Conservation (phyloP, 257 asterid species). For the Craterostigma plantagineum region DNA sequence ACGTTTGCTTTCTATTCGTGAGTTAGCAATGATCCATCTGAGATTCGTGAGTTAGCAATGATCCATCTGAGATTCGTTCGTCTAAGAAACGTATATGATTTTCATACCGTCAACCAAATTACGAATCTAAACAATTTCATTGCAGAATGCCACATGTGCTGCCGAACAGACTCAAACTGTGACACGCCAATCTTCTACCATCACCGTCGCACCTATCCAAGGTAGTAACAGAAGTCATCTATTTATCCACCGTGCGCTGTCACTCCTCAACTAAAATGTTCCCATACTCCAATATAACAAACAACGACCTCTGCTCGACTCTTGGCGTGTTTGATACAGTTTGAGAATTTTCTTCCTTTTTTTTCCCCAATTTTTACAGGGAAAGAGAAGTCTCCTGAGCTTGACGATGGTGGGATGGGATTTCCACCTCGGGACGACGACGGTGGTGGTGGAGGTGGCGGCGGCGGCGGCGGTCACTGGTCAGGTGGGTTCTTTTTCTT, state of each 20-base stretch:
- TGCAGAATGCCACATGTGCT: conserved; percentile 51
- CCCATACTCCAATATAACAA: no score
- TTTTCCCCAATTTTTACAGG: neutral
- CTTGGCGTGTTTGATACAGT: no score
- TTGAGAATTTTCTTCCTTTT: neutral
- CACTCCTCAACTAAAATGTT: neutral
- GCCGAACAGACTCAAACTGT: conserved; percentile 67
- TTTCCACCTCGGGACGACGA: conserved; percentile 80
- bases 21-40: no score
- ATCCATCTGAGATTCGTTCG: no score
- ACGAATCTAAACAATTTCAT: neutral
- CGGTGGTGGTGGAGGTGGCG: conserved; percentile 77
- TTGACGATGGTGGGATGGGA: conserved; percentile 85
- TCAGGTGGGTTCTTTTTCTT: conserved; percentile 63
- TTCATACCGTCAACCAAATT: no score
- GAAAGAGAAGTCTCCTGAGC: conserved; percentile 42
- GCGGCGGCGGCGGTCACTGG: conserved; percentile 74
- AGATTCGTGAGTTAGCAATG: no score
- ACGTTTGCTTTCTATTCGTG: no score
- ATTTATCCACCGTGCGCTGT: neutral
- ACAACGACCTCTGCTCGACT: no score
- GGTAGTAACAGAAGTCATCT: conserved; percentile 15
- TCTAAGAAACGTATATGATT: no score
- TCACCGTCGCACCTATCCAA: conserved; percentile 60
- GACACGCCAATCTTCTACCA: conserved; percentile 55